Base-by-base conservation (phyloP, 228 moss, liverwort and hornwort species). In the Sphagnum magellanicum region DNA sequence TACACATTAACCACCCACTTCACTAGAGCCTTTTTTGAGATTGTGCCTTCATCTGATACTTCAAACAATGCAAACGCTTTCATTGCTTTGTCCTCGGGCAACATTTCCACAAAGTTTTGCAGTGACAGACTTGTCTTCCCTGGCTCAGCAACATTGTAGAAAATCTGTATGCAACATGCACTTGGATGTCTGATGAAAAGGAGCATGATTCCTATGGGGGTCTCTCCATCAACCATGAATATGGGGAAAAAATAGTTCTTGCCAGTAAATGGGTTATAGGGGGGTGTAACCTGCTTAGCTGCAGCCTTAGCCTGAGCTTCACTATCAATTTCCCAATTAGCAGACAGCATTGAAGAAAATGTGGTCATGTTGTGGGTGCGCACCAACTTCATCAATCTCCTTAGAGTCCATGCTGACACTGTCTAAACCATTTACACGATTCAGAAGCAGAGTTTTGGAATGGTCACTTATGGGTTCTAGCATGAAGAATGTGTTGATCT, bases 361-460 rank as follows among this genome's bases (percentile, higher is more conserved):
- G 98, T 93, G 32, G 92, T 81, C 77, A 98, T 98, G 65, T 98
- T 98, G 63, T 91, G 91, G 59, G 88, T 98, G 48, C 90, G 93
- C 65, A 98, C 87, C 74, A 98, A 79, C 89, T 98, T 98, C 98
- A 98, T 98, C 76, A 98, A 67, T 76, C 90, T 91, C 87, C 92
- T 98, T 82, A 98, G 77, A 72, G 98, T 98, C 98, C 98, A 98
- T 70, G 98, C 93, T 82, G 98, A 93, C 83, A 98, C 98, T 66
- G 98, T 93, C 93, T 93, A 90, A 81, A 98, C 60, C 63, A 9
- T 61, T 50, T 73, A 81, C 13, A 5, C 14, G 49, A 70, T 70
- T 48, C 17, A 61, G 5, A 50, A 70, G 16, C 76, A 67, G 65
- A 17, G 67, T 48, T 64, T 71, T 63, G 8, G 16, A 64, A 65